Evolutionary conservation across 2,329 filamentous ascomycete genomes (phyloP).

Genomic region (Penicillium brevicompactum): DNA sequence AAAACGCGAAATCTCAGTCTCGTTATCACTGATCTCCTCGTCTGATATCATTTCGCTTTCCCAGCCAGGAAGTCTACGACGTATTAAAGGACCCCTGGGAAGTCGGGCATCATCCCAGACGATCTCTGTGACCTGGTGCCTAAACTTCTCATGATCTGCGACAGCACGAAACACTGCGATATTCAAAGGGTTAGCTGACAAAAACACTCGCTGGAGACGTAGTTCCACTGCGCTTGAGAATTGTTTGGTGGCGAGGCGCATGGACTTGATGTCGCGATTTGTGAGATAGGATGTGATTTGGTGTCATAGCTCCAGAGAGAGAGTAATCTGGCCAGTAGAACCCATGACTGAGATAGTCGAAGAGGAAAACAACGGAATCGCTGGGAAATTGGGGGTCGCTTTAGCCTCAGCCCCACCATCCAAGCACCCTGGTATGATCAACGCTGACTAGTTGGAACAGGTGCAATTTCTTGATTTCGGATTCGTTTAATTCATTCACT

Average conservation of each 20-base stretch:
- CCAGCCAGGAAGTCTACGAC: neutral
- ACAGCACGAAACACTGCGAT: slow-evolving; percentile 41
- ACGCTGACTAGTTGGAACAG: neutral
- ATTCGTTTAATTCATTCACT: neutral
- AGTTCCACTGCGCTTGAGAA: slow-evolving; percentile 4
- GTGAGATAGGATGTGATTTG: slow-evolving; percentile 16
- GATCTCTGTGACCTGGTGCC: slow-evolving; percentile 38
- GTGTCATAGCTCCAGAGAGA: neutral
- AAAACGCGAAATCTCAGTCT: neutral
- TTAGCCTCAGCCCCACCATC: neutral
- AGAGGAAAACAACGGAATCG: neutral
- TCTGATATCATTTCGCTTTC: neutral
- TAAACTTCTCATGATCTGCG: slow-evolving; percentile 39
- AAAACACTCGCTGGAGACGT: slow-evolving; percentile 39
- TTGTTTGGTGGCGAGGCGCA: slow-evolving; percentile 27
- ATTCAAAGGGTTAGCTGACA: slow-evolving; percentile 45
- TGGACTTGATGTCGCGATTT: slow-evolving; percentile 29
- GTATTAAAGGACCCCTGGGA: neutral
- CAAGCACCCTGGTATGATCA: neutral
- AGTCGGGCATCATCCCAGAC: slow-evolving; percentile 36
- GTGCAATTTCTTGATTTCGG: neutral
- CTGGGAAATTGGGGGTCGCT: neutral
- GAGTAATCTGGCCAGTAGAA: neutral
- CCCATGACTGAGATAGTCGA: neutral
- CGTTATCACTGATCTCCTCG: neutral